Percentiles rank a stretch among this genome's conserved stretches.
Conservation (phyloP, 2,329 filamentous ascomycete genomes). For the Pleoardoris graminearum region DNA sequence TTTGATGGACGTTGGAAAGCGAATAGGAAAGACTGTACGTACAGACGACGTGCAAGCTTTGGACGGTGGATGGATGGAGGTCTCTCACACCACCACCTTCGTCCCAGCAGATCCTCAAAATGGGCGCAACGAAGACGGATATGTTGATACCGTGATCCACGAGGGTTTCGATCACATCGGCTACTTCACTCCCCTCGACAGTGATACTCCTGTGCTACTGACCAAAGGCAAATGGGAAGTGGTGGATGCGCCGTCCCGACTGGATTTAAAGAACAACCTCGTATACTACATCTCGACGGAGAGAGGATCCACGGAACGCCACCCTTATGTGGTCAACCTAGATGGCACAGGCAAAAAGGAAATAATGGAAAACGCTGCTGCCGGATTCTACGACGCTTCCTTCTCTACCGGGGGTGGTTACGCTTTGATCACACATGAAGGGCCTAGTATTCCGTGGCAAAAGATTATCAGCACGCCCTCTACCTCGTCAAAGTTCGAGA, state of each 20-base stretch:
- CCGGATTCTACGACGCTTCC: constrained; percentile 79
- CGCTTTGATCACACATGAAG: constrained; percentile 79
- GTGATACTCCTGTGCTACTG: constrained; percentile 77
- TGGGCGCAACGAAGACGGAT: constrained; percentile 80
- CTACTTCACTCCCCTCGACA: constrained; percentile 89
- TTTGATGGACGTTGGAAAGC: constrained; percentile 74
- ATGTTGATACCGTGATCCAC: constrained; percentile 87
- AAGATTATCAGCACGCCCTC: constrained; percentile 83
- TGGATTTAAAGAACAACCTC: constrained; percentile 81
- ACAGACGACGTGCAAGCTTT: constrained; percentile 77
- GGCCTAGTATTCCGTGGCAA: constrained; percentile 87
- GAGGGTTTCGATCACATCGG: constrained; percentile 88
- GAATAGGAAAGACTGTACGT: constrained; percentile 77
- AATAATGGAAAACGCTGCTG: constrained; percentile 71
- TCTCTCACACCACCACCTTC: constrained; percentile 81
- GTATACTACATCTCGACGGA: constrained; percentile 92
- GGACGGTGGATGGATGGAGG: constrained; percentile 98
- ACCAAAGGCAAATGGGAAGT: constrained; percentile 94
- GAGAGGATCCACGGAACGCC: constrained; percentile 84
- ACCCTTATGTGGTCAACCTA: constrained; percentile 86
- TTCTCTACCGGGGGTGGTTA: constrained; percentile 85
- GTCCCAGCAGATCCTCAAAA: constrained; percentile 81
- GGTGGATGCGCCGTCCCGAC: constrained; percentile 76
- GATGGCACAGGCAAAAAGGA: constrained; percentile 74
- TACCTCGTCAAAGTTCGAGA: constrained; percentile 65